Evolutionary conservation across 768 basidiomycete species (phyloP).

Genomic region (Phaeotremella skinneri): DNA sequence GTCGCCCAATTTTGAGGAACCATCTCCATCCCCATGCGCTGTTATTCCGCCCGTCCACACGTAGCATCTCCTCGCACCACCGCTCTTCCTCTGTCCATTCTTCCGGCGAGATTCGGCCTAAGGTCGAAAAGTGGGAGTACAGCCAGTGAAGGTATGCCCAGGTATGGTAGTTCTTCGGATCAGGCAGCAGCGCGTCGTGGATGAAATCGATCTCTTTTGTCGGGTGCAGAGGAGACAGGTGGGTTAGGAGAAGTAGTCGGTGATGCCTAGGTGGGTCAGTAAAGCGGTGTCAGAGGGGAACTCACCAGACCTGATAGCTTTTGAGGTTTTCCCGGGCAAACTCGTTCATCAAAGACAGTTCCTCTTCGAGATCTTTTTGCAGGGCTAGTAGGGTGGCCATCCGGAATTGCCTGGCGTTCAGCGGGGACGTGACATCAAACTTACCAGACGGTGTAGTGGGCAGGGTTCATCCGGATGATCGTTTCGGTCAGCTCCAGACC

Average conservation of each 20-base stretch:
- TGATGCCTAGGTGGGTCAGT: constrained; percentile 52
- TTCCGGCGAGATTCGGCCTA: constrained; percentile 29
- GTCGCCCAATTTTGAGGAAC: constrained; percentile 67
- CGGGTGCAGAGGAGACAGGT: constrained; percentile 48
- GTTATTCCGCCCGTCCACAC: constrained; percentile 84
- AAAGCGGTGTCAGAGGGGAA: constrained; percentile 55
- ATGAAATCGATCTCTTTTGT: constrained; percentile 74
- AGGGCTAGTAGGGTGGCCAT: constrained; percentile 77
- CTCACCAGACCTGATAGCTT: constrained; percentile 97
- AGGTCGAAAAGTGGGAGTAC: constrained; percentile 66
- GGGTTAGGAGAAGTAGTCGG: constrained; percentile 54
- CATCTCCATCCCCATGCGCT: constrained; percentile 94
- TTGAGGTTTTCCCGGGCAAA: constrained; percentile 81
- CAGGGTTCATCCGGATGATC: constrained; percentile 87
- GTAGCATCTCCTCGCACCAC: constrained; percentile 51
- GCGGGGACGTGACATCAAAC: constrained; percentile 36
- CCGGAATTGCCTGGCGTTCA: constrained; percentile 77
- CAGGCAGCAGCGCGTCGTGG: constrained; percentile 65
- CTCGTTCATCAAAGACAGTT: constrained; percentile 81
- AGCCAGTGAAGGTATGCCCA: constrained; percentile 98
- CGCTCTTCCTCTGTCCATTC: constrained; percentile 43
- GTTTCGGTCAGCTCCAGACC: constrained; percentile 83
- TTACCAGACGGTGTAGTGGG: constrained; percentile 95
- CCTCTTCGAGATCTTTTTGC: constrained; percentile 66
- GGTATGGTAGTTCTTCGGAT: constrained; percentile 97